Evolutionary conservation across 495 filamentous ascomycete genomes (phyloP), one percentile per base, ranked within the genome.

Genomic region (Filosporella fistucella): DNA sequence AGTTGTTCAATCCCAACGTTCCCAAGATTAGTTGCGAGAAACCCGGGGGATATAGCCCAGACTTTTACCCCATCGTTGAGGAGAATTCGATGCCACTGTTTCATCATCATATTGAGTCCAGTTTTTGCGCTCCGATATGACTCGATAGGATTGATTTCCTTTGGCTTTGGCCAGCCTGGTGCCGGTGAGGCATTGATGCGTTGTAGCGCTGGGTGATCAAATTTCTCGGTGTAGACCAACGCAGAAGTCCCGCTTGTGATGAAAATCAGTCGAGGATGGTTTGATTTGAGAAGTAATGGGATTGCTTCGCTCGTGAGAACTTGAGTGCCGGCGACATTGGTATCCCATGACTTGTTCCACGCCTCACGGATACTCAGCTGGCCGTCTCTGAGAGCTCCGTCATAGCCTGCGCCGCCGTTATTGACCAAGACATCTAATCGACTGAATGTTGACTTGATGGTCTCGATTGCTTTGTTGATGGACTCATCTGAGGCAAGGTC

Each of bases 101-200:
- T 62, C 76, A 82, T 78, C 62, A 84, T 14, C 81, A 84, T 84
- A 48, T 84, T 84, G 49, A 86, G 47, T 10, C 71, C 81, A 0
- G 76, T 70, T 65, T 86, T 84, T 18, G 66, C 55, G 43, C 62
- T 64, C 6, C 78, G 72, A 54, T 85, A 84, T 6, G 64, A 58
- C 35, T 32, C 35, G 6, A 62, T 35, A 17, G 49, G 29, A 22
- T 32, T 47, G 29, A 38, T 47, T 16, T 41, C 45, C 10, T 14
- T 23, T 21, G 47, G 42, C 52, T 73, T 75, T 18, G 69, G 69
- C 66, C 77, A 79, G 4, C 77, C 78, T 10, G 62, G 60, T 0
- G 62, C 47, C 2, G 69, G 68, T 3, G 47, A 39, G 10, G 32
- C 40, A 45, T 78, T 69, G 8, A 53, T 45, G 38, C 26, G 47